Conservation (phyloP, 306 rosid species). For the Vigna reflexopilosa region DNA sequence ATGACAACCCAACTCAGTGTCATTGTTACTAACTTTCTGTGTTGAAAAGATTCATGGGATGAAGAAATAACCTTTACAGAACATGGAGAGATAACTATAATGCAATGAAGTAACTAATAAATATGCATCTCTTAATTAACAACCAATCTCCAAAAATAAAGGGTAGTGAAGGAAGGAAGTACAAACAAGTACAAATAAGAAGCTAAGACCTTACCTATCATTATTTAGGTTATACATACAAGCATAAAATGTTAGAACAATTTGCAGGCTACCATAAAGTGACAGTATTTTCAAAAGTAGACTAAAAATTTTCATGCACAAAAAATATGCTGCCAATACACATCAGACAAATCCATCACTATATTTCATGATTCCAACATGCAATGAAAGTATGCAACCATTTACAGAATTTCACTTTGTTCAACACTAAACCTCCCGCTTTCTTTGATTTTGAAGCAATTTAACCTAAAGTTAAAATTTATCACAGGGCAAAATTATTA, state of each 20-base stretch:
- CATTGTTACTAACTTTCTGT: background rate
- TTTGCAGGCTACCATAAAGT: background rate
- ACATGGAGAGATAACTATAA: constrained; percentile 10
- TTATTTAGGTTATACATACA: background rate
- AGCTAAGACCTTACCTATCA: background rate
- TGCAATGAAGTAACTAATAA: constrained; percentile 10
- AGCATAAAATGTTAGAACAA: background rate
- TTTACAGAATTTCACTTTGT: background rate
- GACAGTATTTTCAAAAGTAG: background rate
- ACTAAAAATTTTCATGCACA: background rate
- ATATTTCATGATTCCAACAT: background rate
- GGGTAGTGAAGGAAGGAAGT: background rate
- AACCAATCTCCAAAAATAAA: background rate
- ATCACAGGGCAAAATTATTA: background rate
- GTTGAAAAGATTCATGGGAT: constrained; percentile 30
- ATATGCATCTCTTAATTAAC: background rate
- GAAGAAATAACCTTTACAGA: constrained; percentile 15
- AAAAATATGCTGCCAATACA: background rate
- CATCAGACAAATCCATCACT: constrained; percentile 5
- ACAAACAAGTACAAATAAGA: background rate
- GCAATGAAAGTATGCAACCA: constrained; percentile 2
- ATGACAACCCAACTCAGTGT: constrained; percentile 21
- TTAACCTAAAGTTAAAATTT: background rate
- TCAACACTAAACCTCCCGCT: background rate
- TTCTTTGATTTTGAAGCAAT: background rate